phyloP scores from a whole-genome alignment of 164 flowering plant genomes.

The Berberis thunbergii region DNA sequence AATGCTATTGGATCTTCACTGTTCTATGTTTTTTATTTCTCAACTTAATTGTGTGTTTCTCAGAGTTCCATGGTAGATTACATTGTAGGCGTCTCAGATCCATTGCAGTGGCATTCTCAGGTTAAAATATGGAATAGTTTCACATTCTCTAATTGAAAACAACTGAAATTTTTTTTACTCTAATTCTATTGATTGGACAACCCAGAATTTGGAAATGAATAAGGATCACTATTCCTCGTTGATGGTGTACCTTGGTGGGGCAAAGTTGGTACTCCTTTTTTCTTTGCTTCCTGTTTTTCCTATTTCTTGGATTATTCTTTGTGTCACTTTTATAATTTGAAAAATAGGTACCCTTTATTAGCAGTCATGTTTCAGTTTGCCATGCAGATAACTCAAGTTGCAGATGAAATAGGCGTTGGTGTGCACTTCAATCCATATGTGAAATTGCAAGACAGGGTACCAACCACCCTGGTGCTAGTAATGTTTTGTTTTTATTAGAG shows the following conservation, averaged over 20 bases:
- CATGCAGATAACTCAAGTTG: conserved; percentile 57
- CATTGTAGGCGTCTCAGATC: conserved; percentile 85
- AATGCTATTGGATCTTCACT: background rate
- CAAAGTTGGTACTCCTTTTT: conserved; percentile 46
- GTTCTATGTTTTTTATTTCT: background rate
- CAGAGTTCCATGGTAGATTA: conserved; percentile 76
- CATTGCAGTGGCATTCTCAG: conserved; percentile 85
- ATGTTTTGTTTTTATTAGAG: background rate
- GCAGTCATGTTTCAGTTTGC: conserved; percentile 2
- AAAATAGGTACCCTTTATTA: background rate
- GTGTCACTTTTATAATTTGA: background rate
- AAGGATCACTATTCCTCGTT: conserved; percentile 70
- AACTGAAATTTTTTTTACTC: background rate
- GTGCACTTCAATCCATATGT: conserved; percentile 95
- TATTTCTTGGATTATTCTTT: background rate
- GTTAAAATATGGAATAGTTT: conserved; percentile 20
- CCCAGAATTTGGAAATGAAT: conserved; percentile 74
- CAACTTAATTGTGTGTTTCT: conserved; percentile 2
- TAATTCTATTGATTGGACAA: conserved; percentile 9
- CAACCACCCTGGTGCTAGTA: background rate
- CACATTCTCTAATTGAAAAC: background rate
- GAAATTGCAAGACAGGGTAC: conserved; percentile 52
- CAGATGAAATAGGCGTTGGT: conserved; percentile 80
- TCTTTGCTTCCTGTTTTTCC: background rate
- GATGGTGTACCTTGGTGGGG: conserved; percentile 68